phyloP scores from a whole-genome alignment of 164 flowering plant genomes.

The Echeveria elegans region DNA sequence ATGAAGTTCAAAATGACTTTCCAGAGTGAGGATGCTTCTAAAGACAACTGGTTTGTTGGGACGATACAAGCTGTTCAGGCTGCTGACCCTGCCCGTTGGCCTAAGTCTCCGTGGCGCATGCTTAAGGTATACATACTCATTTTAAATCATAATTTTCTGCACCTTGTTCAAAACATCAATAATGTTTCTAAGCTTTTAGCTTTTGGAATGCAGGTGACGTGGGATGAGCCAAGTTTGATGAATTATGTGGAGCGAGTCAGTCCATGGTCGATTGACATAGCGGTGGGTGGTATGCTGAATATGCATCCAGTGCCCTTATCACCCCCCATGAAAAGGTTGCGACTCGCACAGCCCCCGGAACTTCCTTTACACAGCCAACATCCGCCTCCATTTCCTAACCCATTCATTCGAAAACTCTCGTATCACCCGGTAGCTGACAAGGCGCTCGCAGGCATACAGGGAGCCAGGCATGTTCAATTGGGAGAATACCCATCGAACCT shows the following conservation, averaged over 20 bases:
- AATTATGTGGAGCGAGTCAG: constrained; percentile 7
- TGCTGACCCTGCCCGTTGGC: constrained; percentile 40
- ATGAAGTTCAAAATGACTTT: constrained; percentile 58
- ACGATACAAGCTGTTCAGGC: constrained; percentile 41
- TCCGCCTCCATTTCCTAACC: not conserved
- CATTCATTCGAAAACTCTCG: not conserved
- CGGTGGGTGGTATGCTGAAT: not conserved
- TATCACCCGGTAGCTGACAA: constrained; percentile 1
- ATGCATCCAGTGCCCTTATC: constrained; percentile 3
- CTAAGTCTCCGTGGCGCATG: constrained; percentile 53
- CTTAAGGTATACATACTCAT: constrained; percentile 29
- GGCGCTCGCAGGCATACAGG: constrained; percentile 94
- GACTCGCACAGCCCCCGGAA: not conserved
- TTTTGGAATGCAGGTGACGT: not conserved
- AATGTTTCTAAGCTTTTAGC: not conserved
- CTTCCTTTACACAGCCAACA: constrained; percentile 4
- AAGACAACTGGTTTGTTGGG: constrained; percentile 56
- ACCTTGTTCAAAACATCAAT: not conserved
- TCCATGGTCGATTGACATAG: constrained; percentile 7
- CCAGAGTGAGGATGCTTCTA: constrained; percentile 49
- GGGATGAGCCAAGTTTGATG: constrained; percentile 7
- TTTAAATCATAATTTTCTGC: not conserved
- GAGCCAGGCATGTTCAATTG: constrained; percentile 97
- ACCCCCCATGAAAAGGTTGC: constrained; percentile 7
- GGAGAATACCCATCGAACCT: constrained; percentile 56